Base-by-base conservation (phyloP, 371 early-diverging fungal species). In the Apophysomyces trapeziformis region DNA sequence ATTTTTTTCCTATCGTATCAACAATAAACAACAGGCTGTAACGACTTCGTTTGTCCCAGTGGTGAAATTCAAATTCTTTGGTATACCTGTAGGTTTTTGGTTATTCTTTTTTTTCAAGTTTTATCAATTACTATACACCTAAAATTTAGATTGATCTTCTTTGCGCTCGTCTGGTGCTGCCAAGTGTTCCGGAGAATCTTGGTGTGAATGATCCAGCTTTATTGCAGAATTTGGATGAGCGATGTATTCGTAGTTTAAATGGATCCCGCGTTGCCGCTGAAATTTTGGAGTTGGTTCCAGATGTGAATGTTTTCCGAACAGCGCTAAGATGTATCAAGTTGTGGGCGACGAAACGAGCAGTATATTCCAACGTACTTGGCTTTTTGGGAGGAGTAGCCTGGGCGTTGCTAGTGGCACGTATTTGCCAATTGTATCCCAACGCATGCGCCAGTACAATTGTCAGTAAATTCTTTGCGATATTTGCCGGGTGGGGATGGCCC, bases 301-400 rank as follows among this genome's bases (percentile, higher is more conserved):
- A 95, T 76, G 89, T 97, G 4, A 83, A 87, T 38, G 83, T 90
- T 0, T 99, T 99, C 78, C 89, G 99, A 60, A 87, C 88, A 44
- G 95, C 99, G 6, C 82, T 99, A 13, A 85, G 99, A 9, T 95
- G 95, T 70, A 93, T 99, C 50, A 99, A 99, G 79, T 83, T 97
- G 57, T 99, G 99, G 99, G 99, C 99, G 14, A 96, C 98, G 75
- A 85, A 81, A 41, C 89, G 98, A 45, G 93, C 89, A 3, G 88
- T 99, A 46, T 99, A 99, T 76, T 95, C 98, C 8, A 99, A 99
- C 79, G 90, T 96, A 7, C 91, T 97, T 89, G 99, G 99, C 13
- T 99, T 99, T 76, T 87, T 98, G 77, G 99, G 99, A 65, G 99
- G 99, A 76, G 99, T 99, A 13, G 98, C 99, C 1, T 99, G 99